Evolutionary conservation across 768 basidiomycete species (phyloP), one percentile per base, ranked within the genome.

Genomic region (Psilocybe azurescens): DNA sequence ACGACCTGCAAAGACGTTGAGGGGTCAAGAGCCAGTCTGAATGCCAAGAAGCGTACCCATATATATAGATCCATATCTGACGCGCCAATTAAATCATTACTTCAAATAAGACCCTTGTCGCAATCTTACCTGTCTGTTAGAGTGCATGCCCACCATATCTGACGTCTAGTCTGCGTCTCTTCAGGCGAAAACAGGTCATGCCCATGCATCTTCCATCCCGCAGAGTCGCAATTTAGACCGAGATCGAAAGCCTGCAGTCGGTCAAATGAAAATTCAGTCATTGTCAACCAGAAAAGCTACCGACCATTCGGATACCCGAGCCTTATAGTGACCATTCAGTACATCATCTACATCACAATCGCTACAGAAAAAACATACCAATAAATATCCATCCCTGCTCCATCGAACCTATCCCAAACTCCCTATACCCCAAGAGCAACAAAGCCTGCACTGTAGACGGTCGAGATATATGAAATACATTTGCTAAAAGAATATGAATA

Each of bases 341-440:
- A 56, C 50, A 52, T 41, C 46, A 39, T 10, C 56, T 18, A 52
- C 30, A 58, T 24, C 60, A 39, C 55, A n/a, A 14, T 61, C 60
- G 53, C 55, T 53, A 56, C 33, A 36, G 7, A 11, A 36, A 7
- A 28, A 59, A 60, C 74, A 49, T 59, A 89, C 91, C 91, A 64
- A 89, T 86, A 68, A 89, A 91, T 51, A 93, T 80, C 94, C 94
- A 96, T 1, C 90, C 91, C 70, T 91, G 89, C 62, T 92, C 89
- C 89, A 93, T 93, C 13, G 76, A 81, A 69, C 91, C 81, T 38
- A 93, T 89, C 13, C 95, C 95, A 70, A 94, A 90, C 77, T 95
- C 93, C 5, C 93, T 84, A 71, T 92, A 86, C 0, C 91, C 91
- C 11, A 95, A 75, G 11, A 96, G 82, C 48, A 96, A 79, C 13